Base-by-base conservation (phyloP, 2,329 filamentous ascomycete species). In the Alternaria gaisen region DNA sequence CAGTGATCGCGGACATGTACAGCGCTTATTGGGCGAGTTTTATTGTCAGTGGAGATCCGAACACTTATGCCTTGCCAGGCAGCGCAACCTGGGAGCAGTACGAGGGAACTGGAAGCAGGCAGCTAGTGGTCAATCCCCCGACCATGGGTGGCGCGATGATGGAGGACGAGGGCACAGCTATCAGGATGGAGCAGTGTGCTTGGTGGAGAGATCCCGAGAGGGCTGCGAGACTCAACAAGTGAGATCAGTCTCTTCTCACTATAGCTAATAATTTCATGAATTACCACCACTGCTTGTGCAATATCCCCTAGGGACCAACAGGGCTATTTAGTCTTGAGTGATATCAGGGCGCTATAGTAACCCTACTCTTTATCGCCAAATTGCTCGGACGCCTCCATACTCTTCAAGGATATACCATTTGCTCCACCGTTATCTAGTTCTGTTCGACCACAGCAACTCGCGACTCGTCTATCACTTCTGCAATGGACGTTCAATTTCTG, bases 21-120 rank as follows among this genome's bases (percentile, higher is more conserved):
- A 70, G 71, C 52, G 70, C 70, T 7, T 80, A 79, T 36, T 74
- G 71, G 58, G 76, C 76, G 4, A 77, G 73, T 48, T 80, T 79
- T 40, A 65, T 79, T 3, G 71, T 75, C 2, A 72, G 67, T 26
- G 77, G 76, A 2, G 60, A 79, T 50, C 77, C 77, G 5, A 80
- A 79, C 52, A 74, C 64, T 5, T 63, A 69, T 47, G 56, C 63
- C 8, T 54, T 66, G 11, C 34, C 59, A 14, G 69, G 67, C 14
- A 69, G 72, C 12, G 64, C 71, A 4, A 51, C 54, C 8, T 79
- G 77, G 77, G 72, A 74, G 14, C 60, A 51, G 18, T 80, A 78
- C 52, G 59, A 61, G 26, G 57, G 58, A 1, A 47, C 63, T 0
- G 60, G 56, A 32, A 60, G 64, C 0, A 57, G n/a, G 2, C 59